Evolutionary conservation across 371 early-diverging fungal species (phyloP), one percentile per base, ranked within the genome.

Genomic region (Mucor irregularis): DNA sequence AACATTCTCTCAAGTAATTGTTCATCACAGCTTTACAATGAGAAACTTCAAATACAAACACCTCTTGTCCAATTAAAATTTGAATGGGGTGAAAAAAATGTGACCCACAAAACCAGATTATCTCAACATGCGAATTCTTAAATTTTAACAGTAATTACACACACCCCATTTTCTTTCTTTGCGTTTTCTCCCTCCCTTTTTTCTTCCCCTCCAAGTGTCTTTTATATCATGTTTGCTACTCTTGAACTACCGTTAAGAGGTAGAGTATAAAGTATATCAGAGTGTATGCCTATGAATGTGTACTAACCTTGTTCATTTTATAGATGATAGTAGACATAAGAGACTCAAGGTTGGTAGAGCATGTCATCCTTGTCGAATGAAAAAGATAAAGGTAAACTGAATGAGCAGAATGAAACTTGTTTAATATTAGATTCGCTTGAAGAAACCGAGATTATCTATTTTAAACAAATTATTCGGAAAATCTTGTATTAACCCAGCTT

Each of bases 281-380:
- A 5, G 7, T 16, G n/a, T 11, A 1, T 8, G 21, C 48, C 0
- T 48, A 34, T n/a, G 21, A 25, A 49, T 44, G 25, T 25, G 4
- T 16, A 19, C 1, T n/a, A 10, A 25, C 24, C 28, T 28, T 39
- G 3, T 39, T 22, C 26, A 17, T 21, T n/a, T 26, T 13, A 10
- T 49, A 74, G 76, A 76, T 66, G 77, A 77, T 60, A 71, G 68
- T 53, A 53, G 72, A 51, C 77, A 77, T 39, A 77, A 77, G 38
- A 60, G 77, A 22, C 56, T 77, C 3, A 77, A 77, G 50, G 74
- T 77, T 1, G 74, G 74, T 30, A 55, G 78, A 47, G 78, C 78
- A 28, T 77, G 78, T 50, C 67, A 71, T 59, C 69, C 78, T 24
- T 77, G 78, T 58, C 58, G 78, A 39, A 69, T 74, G 72, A 77